Conservation (phyloP, 306 rosid species). For the Senna tora region DNA sequence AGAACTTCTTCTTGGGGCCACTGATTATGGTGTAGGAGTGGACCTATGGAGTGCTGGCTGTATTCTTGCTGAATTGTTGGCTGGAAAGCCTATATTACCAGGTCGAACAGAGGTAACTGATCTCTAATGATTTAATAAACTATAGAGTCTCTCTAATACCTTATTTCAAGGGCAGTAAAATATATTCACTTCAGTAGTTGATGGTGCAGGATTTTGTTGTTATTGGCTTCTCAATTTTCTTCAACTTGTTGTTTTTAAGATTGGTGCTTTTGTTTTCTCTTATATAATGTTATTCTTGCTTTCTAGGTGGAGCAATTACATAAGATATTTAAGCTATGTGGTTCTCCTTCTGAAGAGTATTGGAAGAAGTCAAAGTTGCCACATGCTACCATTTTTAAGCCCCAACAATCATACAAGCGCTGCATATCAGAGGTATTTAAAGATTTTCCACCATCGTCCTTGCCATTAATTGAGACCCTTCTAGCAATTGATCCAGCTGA, state of each 20-base stretch:
- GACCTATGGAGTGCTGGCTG: conserved; percentile 98
- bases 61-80: conserved; percentile 84
- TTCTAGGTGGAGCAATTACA: conserved; percentile 88
- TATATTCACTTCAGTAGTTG: conserved; percentile 31
- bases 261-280: conserved; percentile 36
- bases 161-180: conserved; percentile 19
- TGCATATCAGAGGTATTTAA: conserved; percentile 73
- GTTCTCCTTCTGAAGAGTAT: conserved; percentile 90
- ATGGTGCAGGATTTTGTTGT: conserved; percentile 38
- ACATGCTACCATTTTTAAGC: conserved; percentile 88
- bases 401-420: conserved; percentile 82
- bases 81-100: conserved; percentile 93
- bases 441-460: conserved; percentile 77
- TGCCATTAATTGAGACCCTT: conserved; percentile 80
- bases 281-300: conserved; percentile 30
- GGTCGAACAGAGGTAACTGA: conserved; percentile 94
- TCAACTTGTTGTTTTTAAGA: conserved; percentile 30
- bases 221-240: conserved; percentile 29
- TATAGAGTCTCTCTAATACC: conserved; percentile 26
- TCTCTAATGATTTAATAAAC: conserved; percentile 30
- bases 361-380: conserved; percentile 90
- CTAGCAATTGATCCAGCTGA: conserved; percentile 83
- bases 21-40: conserved; percentile 84
- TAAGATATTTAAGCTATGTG: conserved; percentile 93
- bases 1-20: conserved; percentile 91